These are phyloP conservation scores for Apiospora sp. DNA, from an alignment of 2,329 filamentous ascomycete genomes.

Conservation along the genomic window DNA sequence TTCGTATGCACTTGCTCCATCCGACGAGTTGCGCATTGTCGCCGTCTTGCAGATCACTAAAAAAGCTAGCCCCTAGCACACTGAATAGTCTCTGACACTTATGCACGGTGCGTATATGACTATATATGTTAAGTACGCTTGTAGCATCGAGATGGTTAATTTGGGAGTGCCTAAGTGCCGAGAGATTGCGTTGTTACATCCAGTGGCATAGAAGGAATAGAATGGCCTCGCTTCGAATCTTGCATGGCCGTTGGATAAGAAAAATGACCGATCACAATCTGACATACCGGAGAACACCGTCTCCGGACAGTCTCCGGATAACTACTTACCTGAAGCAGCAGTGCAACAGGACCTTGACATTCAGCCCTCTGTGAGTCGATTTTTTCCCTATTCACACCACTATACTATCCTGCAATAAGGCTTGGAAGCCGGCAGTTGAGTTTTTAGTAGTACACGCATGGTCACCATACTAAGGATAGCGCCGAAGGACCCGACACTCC, in stretches of 20 bases:
- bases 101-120: neutral
- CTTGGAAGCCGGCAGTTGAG: neutral
- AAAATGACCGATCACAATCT: constrained; percentile 5
- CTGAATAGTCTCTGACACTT: neutral
- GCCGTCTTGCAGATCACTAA: neutral
- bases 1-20: neutral
- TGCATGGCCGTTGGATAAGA: neutral
- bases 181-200: constrained; percentile 4
- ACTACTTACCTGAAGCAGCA: neutral
- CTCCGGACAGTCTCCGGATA: neutral
- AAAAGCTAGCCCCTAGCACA: neutral
- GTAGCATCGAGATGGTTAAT: neutral
- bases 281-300: neutral
- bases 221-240: neutral
- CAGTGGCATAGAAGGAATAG: neutral
- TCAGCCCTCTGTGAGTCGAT: neutral
- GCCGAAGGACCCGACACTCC: neutral
- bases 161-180: neutral
- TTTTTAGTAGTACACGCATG: neutral
- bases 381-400: neutral
- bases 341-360: neutral
- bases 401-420: too few relatives aligned
- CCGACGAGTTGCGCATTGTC: neutral
- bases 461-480: neutral
- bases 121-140: constrained; percentile 7